Conservation (phyloP, 352 stramenopile genomes). For the Globisporangium splendens region DNA sequence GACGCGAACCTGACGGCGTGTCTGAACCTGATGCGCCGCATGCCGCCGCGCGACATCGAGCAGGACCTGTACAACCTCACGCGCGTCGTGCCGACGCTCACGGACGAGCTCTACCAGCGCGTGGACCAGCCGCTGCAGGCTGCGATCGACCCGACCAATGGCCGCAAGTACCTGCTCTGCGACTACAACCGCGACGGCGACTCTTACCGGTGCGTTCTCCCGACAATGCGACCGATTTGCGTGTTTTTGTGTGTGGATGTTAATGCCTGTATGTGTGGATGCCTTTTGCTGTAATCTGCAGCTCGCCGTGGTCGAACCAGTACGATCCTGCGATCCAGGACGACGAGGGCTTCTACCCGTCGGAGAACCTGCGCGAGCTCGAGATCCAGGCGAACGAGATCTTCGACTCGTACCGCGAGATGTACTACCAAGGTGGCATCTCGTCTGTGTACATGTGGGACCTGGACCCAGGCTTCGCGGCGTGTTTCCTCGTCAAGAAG, state of each 20-base stretch:
- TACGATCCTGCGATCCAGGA: conserved; percentile 81
- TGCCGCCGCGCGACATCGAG: conserved; percentile 85
- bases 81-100: conserved; percentile 73
- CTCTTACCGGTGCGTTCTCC: conserved; percentile 54
- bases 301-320: conserved; percentile 92
- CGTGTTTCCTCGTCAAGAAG: conserved; percentile 95
- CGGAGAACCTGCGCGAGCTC: conserved; percentile 84
- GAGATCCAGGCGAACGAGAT: conserved; percentile 95
- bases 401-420: conserved; percentile 95
- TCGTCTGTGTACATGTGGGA: conserved; percentile 97
- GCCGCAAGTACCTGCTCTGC: conserved; percentile 91
- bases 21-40: conserved; percentile 88
- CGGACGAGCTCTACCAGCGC: conserved; percentile 91
- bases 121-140: conserved; percentile 91
- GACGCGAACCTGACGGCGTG: conserved; percentile 64
- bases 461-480: conserved; percentile 90
- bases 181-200: conserved; percentile 95
- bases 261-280: background rate
- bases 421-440: conserved; percentile 95
- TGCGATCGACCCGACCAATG: conserved; percentile 80
- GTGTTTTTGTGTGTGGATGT: too few relatives aligned
- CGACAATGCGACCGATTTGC: too few relatives aligned
- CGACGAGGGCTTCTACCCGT: conserved; percentile 88
- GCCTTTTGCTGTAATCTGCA: background rate
- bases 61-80: conserved; percentile 82